Base-by-base conservation (phyloP, 805 yeast genomes). In the Candida ovalis region DNA sequence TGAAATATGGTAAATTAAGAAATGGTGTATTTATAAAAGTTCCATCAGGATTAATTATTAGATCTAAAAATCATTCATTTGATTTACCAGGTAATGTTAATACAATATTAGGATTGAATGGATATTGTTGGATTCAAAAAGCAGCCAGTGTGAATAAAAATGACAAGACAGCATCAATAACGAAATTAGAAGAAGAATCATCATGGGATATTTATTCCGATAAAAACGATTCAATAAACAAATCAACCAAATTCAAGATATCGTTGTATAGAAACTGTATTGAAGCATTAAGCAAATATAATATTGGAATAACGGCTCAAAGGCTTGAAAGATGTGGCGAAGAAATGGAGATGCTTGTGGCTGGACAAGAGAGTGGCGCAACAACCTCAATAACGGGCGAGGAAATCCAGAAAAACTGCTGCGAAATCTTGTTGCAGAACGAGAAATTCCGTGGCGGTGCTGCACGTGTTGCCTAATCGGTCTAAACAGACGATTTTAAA, bases 201-300 rank as follows among this genome's bases (percentile, higher is more conserved):
- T 86, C 97, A 1, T 84, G 95, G 94, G 96, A 91, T 63, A 92
- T 94, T 37, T 94, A 94, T 70, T 83, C 92, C 45, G 98, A 95
- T 67, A 77, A 78, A 50, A 95, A 94, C 63, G 96, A 89, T 19
- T 59, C 67, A n/a, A 82, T 94, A 19, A 71, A 86, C 5, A 68
- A 74, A 25, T 72, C 78, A 17, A 74, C 81, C 17, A 79, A 92
- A 55, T 79, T 77, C 51, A 85, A 89, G 7, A 91, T 94, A 28
- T 77, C 95, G 2, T 75, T 98, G 52, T 94, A 94, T 66, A 78
- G 85, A 44, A 89, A 89, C 64, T 91, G 94, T 54, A 74, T 94
- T 44, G 79, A 80, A 59, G 92, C 96, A 0, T 72, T 94, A 51
- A 86, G 88, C n/a, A 77, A 77, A 56, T 83, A 90, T 56, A 96